Evolutionary conservation across 1,284 basidiomycete genomes (phyloP), one percentile per base, ranked within the genome.

Genomic region (Irpex lacteus): DNA sequence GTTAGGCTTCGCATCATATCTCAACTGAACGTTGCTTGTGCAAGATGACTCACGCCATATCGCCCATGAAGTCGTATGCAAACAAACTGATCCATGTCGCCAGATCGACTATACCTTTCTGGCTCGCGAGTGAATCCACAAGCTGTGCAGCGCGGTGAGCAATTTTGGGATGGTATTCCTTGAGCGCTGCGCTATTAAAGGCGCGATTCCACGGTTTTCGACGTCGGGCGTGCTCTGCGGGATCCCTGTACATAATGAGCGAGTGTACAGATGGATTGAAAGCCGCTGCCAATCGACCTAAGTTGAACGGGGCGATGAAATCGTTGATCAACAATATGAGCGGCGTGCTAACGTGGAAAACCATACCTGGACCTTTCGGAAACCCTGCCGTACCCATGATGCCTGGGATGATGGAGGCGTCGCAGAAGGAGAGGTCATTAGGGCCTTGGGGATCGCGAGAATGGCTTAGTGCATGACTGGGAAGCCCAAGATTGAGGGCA

Each of bases 341-440:
- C 9, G 15, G 9, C 11, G 19, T n/a, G 19, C 11, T 53, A 13
- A 53, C 52, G 19, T n/a, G 44, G 34, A 36, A 36, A 18, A 38
- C 53, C 63, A 32, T 26, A 64, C 63, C 52, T n/a, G 60, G 26
- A 52, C 65, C 56, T 54, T 63, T 65, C 36, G 61, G 56, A 52
- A 62, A 63, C 11, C 71, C 63, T 49, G 65, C 60, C 2, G 65
- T 18, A 32, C 72, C 71, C 55, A 71, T 55, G 5, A 73, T 57
- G 15, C 65, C 62, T 3, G 53, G 49, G 38, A 74, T 64, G 4
- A 67, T 63, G 15, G 56, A 44, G 8, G 64, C 60, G 58, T 74
- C 71, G 11, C 61, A 58, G 32, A 74, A 67, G 5, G 70, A 70
- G 18, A 74, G 34, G 55, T 72, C 72, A 54, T 74, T 74, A 0